phyloP scores from a whole-genome alignment of 257 asterid genomes.

The Rauvolfia tetraphylla region DNA sequence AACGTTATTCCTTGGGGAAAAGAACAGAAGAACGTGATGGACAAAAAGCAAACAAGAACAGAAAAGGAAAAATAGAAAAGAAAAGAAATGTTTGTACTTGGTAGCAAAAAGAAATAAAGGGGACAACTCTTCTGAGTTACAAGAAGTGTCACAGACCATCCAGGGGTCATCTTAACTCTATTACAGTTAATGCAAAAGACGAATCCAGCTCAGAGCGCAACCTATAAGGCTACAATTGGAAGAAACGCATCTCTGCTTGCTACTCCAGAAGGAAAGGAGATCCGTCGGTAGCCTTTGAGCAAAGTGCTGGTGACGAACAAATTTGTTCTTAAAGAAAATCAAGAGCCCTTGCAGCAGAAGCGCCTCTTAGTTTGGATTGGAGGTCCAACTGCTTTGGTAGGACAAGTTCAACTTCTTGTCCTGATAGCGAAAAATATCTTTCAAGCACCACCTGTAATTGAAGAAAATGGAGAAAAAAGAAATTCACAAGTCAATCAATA shows the following conservation, averaged over 20 bases:
- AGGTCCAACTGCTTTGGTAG: slow-evolving; percentile 71
- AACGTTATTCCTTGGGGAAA: background rate
- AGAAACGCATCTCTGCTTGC: background rate
- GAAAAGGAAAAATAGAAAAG: background rate
- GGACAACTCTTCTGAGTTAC: background rate
- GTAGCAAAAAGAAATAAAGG: background rate
- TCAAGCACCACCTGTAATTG: slow-evolving; percentile 73
- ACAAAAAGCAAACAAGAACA: background rate
- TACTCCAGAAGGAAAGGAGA: background rate
- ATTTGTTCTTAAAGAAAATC: slow-evolving; percentile 39
- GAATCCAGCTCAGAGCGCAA: too few species aligned
- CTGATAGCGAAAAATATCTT: slow-evolving; percentile 56
- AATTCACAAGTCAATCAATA: background rate
- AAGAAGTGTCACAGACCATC: background rate
- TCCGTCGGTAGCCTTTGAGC: background rate
- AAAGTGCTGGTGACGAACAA: background rate
- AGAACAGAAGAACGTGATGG: background rate
- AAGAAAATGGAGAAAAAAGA: background rate
- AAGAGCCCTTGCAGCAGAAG: slow-evolving; percentile 44
- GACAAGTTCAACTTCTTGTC: slow-evolving; percentile 64
- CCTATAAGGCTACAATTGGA: too few species aligned
- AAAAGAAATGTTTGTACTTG: background rate
- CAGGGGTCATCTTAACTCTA: background rate
- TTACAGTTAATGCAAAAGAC: background rate
- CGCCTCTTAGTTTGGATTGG: slow-evolving; percentile 50